Conservation (phyloP, 345 rosid genomes). For the Tarenaya hassleriana region DNA sequence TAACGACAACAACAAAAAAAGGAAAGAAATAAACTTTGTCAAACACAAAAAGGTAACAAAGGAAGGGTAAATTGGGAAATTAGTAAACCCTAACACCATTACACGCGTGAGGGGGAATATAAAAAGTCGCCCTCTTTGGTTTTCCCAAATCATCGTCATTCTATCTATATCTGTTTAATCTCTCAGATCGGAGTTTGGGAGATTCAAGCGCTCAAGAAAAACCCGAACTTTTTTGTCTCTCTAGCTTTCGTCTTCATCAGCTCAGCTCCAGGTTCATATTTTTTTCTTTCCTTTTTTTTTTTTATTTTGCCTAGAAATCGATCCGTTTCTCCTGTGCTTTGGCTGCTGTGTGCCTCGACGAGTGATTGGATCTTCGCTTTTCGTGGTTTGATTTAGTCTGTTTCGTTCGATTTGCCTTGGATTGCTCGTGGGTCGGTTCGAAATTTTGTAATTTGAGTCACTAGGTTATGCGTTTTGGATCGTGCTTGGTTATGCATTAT, state of each 20-base stretch:
- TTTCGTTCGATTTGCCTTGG: not conserved
- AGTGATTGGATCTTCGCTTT: not conserved
- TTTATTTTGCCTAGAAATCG: not conserved
- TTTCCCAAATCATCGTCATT: slow-evolving; percentile 20
- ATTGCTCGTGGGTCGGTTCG: not conserved
- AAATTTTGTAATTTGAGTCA: slow-evolving; percentile 7
- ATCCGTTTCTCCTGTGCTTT: not conserved
- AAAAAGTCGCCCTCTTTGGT: slow-evolving; percentile 17
- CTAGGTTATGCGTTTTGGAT: slow-evolving; percentile 15
- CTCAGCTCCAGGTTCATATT: slow-evolving; percentile 25
- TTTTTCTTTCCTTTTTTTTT: not conserved
- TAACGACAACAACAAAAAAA: not conserved
- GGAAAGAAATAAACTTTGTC: slow-evolving; percentile 15
- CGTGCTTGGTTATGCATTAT: not conserved
- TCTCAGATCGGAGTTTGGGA: slow-evolving; percentile 44
- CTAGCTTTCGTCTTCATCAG: slow-evolving; percentile 7
- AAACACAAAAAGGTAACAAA: slow-evolving; percentile 13
- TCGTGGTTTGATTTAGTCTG: not conserved
- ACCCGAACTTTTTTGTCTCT: slow-evolving; percentile 6
- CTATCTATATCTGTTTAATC: slow-evolving; percentile 3
- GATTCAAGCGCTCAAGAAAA: slow-evolving; percentile 25
- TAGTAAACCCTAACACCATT: slow-evolving; percentile 33
- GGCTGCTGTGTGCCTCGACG: not conserved
- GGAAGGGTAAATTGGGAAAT: slow-evolving; percentile 26
- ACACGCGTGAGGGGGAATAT: slow-evolving; percentile 13